Base-by-base conservation (phyloP, 2,329 filamentous ascomycete genomes). In the Alternaria gansuensis region DNA sequence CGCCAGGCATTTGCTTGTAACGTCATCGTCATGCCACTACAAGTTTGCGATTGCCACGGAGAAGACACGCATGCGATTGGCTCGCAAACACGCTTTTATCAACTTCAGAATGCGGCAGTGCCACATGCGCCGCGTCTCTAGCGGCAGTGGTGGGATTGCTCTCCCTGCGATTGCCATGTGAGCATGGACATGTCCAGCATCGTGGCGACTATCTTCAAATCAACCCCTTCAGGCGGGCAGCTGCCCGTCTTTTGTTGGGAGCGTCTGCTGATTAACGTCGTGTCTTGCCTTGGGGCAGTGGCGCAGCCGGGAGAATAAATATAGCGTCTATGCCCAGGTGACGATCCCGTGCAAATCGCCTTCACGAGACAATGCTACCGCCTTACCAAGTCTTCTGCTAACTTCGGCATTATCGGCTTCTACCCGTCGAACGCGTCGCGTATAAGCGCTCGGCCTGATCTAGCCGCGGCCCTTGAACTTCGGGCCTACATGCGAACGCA, bases 231-330 rank as follows among this genome's bases (percentile, higher is more conserved):
- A 45, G 40, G 23, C 51, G 8, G 14, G 28, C 39, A 17, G 13
- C 31, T n/a, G 24, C 33, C 46, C 28, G 41, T 54, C 37, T 51
- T 45, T 51, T 56, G 45, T 53, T 54, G 55, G 50, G 43, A 37
- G 29, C 28, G 17, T 29, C 26, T 29, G 43, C 34, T 53, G 46
- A 48, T 49, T 49, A 48, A 54, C 41, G 13, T 34, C 11, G 44
- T 52, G 45, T 34, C 44, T 44, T 29, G 39, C 28, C 34, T 51
- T 51, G 39, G 53, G 31, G 43, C 50, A 41, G 60, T 63, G 60
- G 60, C 57, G 60, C 60, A 63, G 60, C 53, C 39, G 23, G 41
- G 17, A 51, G 11, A 54, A 57, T 60, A 63, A 56, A 49, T 60
- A 54, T 57, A 56, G 57, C 46, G 41, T 34, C 34, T 21, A 28